Evolutionary conservation across 441 rosid species (phyloP).

Genomic region (Gossypium lobatum): DNA sequence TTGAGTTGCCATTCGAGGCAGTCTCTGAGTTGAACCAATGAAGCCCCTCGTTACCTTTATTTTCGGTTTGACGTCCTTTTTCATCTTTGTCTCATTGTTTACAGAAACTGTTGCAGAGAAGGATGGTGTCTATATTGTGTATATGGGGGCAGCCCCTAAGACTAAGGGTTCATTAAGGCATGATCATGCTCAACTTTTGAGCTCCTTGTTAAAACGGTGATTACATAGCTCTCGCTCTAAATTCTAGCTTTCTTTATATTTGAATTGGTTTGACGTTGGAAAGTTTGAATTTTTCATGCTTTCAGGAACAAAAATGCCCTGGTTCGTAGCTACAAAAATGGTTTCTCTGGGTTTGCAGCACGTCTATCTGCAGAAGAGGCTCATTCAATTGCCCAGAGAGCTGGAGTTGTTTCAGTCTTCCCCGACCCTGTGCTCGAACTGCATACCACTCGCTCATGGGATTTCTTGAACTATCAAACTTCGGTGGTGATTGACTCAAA

Average conservation of each 20-base stretch:
- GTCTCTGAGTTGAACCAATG: constrained; percentile 11
- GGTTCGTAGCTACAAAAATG: constrained; percentile 46
- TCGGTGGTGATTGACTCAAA: constrained; percentile 27
- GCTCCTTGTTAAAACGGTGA: constrained; percentile 43
- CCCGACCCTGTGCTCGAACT: constrained; percentile 55
- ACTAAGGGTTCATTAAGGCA: constrained; percentile 28
- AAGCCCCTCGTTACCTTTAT: constrained; percentile 3
- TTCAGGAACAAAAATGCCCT: constrained; percentile 43
- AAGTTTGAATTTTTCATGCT: not conserved
- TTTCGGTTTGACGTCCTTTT: not conserved
- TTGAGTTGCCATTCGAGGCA: not conserved
- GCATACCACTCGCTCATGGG: constrained; percentile 93
- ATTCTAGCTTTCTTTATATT: not conserved
- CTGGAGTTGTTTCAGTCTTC: constrained; percentile 71
- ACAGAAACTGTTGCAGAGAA: constrained; percentile 12
- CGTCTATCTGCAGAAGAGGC: constrained; percentile 65
- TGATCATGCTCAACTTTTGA: constrained; percentile 41
- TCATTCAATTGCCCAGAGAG: constrained; percentile 36
- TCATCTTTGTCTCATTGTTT: constrained; percentile 20
- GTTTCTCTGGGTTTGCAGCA: constrained; percentile 81
- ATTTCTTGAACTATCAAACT: constrained; percentile 61
- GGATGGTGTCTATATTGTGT: constrained; percentile 58
- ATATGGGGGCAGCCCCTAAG: constrained; percentile 64
- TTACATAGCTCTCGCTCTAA: not conserved
- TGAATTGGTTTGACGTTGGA: not conserved